Percentiles rank a stretch among this genome's conserved stretches.
These are phyloP conservation scores for Ceratopteris richardii DNA, from an alignment of 75 land plant species.

Conservation along the genomic window DNA sequence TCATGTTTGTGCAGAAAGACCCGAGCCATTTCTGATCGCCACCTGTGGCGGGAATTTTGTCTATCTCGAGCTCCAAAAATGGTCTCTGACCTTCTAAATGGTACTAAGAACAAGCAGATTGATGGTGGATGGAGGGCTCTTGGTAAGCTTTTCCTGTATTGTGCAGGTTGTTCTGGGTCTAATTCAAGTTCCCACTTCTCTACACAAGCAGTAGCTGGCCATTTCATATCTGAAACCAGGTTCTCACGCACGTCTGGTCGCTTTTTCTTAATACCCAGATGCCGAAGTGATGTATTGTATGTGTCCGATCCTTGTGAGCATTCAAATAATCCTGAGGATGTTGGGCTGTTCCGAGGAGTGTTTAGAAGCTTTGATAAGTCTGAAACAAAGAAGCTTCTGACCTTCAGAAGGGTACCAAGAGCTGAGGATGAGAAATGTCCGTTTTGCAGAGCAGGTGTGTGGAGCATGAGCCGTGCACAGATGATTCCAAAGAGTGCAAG, in stretches of 20 bases:
- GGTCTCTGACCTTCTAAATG: constrained; percentile 68
- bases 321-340: constrained; percentile 65
- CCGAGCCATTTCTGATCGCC: constrained; percentile 55
- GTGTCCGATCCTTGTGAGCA: constrained; percentile 92
- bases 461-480: constrained; percentile 78
- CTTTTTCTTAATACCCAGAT: constrained; percentile 70
- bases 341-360: constrained; percentile 81
- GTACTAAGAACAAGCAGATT: constrained; percentile 42
- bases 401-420: constrained; percentile 36
- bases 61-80: constrained; percentile 79
- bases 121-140: constrained; percentile 86
- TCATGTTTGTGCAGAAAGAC: constrained; percentile 73
- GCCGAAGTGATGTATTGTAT: constrained; percentile 71
- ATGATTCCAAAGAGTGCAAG: constrained; percentile 78
- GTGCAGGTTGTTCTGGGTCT: constrained; percentile 49
- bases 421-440: constrained; percentile 71
- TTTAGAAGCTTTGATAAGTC: constrained; percentile 74
- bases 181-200: background rate
- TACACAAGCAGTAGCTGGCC: constrained; percentile 18
- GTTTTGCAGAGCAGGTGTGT: constrained; percentile 66
- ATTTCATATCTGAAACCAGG: constrained; percentile 68
- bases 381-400: constrained; percentile 53
- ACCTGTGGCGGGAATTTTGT: constrained; percentile 91
- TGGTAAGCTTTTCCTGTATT: constrained; percentile 77
- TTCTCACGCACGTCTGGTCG: constrained; percentile 88